Percentiles rank a stretch among this genome's conserved stretches.
These are phyloP conservation scores for Floccularia luteovirens DNA, from an alignment of 768 basidiomycete species.

Conservation along the genomic window DNA sequence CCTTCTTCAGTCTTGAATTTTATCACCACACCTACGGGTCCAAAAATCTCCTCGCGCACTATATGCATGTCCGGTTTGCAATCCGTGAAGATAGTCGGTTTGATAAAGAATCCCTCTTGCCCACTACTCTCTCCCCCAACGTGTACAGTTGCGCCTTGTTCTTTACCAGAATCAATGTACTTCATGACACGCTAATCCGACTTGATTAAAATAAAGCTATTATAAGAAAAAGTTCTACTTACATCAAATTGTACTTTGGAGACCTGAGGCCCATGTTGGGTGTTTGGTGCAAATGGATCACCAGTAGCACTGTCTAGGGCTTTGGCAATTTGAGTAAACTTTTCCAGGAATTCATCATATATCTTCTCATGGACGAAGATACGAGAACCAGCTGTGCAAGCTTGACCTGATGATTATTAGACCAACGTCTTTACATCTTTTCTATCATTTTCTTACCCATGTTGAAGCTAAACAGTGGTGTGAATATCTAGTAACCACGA, in stretches of 20 bases:
- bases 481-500: too few species aligned
- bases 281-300: slow-evolving; percentile 49
- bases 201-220: too few species aligned
- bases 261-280: slow-evolving; percentile 66
- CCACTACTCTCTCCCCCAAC: slow-evolving; percentile 55
- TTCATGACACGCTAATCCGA: slow-evolving; percentile 56
- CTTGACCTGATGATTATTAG: too few species aligned
- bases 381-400: slow-evolving; percentile 79
- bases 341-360: slow-evolving; percentile 70
- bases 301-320: slow-evolving; percentile 45
- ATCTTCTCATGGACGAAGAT: slow-evolving; percentile 77
- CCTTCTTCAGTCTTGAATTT: slow-evolving; percentile 57
- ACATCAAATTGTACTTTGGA: slow-evolving; percentile 63
- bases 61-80: slow-evolving; percentile 60
- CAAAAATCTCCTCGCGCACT: slow-evolving; percentile 65
- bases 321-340: slow-evolving; percentile 44
- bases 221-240: slow-evolving; percentile 15
- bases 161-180: slow-evolving; percentile 69
- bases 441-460: slow-evolving; percentile 5
- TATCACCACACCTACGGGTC: slow-evolving; percentile 65
- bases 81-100: slow-evolving; percentile 66
- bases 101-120: slow-evolving; percentile 58
- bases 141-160: slow-evolving; percentile 57
- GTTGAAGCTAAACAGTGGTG: slow-evolving; percentile 9
- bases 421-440: slow-evolving; percentile 58